Evolutionary conservation across 805 yeast species (phyloP), one percentile per base, ranked within the genome.

Genomic region (Wickerhamiella kurtzmanii): DNA sequence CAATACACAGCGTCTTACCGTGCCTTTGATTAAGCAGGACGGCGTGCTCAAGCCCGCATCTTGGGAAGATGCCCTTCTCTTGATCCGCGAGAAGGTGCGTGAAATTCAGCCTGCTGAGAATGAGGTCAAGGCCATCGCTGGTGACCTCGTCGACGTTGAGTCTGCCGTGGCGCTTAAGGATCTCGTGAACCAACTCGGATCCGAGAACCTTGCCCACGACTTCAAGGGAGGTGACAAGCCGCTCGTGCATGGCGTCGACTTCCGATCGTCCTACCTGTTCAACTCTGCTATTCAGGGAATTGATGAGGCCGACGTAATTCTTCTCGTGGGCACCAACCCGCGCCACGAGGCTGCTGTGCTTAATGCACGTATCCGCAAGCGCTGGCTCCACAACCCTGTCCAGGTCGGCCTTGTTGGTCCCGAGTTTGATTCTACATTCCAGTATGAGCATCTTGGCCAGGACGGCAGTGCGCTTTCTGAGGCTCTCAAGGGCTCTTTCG

Each of bases 321-420:
- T 84, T 59, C 71, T 84, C 50, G 75, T 84, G 48, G 95, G 95
- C 52, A 78, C 95, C 41, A 84, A 84, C 70, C 94, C 94, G 49
- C 75, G 95, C 61, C 86, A 75, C 61, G 95, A 84, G 69, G 95
- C 94, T 49, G 86, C 94, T 39, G 94, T 85, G 16, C 71, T 84
- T 58, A 84, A 84, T 64, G 76, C 89, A 38, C 76, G 94, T 66
- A 79, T 84, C 56, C 77, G 95, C 71, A 80, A 78, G 63, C 78
- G 74, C 50, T 84, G 89, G 92, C 70, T 84, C 60, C 70, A 79
- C 56, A 73, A 78, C 36, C 72, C 82, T 58, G 82, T 82, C 56
- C 57, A 55, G 46, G 68, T 85, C 52, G 79, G 79, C 52, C 77
- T 77, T 38, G 75, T 84, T 53, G 95, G 95, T 57, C 80, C 80